phyloP scores from a whole-genome alignment of 768 basidiomycete species.

The Lactarius trivialis region DNA sequence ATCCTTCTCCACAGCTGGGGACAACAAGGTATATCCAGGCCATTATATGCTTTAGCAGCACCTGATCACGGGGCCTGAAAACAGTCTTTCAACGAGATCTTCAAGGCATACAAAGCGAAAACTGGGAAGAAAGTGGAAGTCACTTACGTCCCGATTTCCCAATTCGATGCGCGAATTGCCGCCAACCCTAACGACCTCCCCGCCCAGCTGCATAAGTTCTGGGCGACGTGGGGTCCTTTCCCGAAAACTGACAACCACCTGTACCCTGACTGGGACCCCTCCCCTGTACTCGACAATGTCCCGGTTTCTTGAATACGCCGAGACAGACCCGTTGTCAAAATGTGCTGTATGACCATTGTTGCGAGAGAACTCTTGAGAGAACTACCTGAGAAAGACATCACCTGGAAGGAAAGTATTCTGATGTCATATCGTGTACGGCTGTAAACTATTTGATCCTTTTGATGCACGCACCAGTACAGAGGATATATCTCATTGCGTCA shows the following conservation, averaged over 20 bases:
- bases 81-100: conserved; percentile 23
- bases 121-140: conserved; percentile 23
- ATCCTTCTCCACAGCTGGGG: conserved; percentile 8
- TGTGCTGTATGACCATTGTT: not conserved
- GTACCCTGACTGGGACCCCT: conserved; percentile 21
- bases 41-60: not conserved
- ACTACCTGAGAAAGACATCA: not conserved
- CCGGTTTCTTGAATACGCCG: not conserved
- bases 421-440: not conserved
- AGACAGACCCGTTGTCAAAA: not conserved
- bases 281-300: conserved; percentile 1
- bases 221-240: conserved; percentile 14
- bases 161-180: conserved; percentile 15
- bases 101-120: conserved; percentile 20
- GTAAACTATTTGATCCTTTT: not conserved
- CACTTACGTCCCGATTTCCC: conserved; percentile 13
- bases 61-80: not conserved
- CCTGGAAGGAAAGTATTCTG: not conserved
- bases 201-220: conserved; percentile 10
- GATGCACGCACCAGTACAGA: not conserved
- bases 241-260: conserved; percentile 13
- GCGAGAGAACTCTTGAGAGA: too few species aligned
- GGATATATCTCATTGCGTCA: not conserved
- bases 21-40: conserved; percentile 12
- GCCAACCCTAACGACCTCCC: conserved; percentile 15